These are phyloP conservation scores for Dalechampia spathulata DNA, from an alignment of 441 rosid species.

Conservation along the genomic window DNA sequence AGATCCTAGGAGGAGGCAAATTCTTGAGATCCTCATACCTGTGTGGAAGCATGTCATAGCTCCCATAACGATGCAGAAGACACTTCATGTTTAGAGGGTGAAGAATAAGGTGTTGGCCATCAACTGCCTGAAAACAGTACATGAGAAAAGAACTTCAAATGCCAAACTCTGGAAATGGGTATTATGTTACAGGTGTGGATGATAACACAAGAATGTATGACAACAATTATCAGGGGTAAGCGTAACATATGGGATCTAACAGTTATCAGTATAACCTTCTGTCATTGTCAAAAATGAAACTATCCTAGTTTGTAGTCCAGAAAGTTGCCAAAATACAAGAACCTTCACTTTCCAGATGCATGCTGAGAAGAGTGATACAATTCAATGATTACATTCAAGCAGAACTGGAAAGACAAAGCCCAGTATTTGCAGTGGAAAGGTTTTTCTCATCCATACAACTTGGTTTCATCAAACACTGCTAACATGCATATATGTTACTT, in stretches of 20 bases:
- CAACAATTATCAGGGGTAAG: too few relatives aligned
- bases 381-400: too few relatives aligned
- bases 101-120: constrained; percentile 91
- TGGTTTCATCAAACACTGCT: neutral
- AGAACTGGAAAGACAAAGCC: too few relatives aligned
- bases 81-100: constrained; percentile 85
- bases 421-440: neutral
- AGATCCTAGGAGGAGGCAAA: neutral
- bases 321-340: neutral
- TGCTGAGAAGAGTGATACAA: neutral
- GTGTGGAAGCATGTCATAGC: constrained; percentile 67
- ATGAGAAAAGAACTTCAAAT: constrained; percentile 4
- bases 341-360: neutral
- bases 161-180: neutral
- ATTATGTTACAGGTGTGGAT: neutral
- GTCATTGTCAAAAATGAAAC: neutral
- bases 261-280: too few relatives aligned
- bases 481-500: neutral
- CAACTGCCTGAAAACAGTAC: constrained; percentile 58
- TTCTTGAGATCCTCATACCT: constrained; percentile 39
- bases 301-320: neutral
- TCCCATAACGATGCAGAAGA: constrained; percentile 83
- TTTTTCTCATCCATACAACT: too few relatives aligned
- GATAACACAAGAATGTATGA: neutral
- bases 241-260: too few relatives aligned